Conservation (phyloP, 345 rosid species). For the Erysimum cheiranthoides region DNA sequence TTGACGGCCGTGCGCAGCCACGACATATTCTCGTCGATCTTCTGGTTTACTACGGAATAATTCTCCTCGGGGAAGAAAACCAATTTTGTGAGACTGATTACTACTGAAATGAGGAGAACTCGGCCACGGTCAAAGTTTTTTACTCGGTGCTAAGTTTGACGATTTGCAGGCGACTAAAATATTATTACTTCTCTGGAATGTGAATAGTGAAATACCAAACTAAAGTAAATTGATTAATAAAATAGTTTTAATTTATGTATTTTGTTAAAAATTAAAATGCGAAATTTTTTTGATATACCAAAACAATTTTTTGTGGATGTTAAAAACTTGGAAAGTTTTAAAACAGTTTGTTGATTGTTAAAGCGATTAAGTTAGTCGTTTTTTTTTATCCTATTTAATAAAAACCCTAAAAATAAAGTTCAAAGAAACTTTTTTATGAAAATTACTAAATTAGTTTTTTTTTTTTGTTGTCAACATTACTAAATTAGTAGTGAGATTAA, state of each 20-base stretch:
- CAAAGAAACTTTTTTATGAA: no score
- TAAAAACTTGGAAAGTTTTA: neutral
- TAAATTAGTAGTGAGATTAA: no score
- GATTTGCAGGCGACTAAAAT: conserved; percentile 15
- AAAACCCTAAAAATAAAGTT: no score
- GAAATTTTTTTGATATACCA: no score
- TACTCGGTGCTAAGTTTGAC: conserved; percentile 15
- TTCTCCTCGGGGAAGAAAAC: conserved; percentile 19
- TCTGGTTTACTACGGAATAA: conserved; percentile 11
- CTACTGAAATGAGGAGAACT: conserved; percentile 31
- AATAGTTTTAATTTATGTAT: no score
- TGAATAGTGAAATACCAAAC: no score
- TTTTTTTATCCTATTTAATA: no score
- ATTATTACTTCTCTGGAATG: neutral
- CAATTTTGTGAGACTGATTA: conserved; percentile 21
- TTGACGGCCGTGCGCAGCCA: conserved; percentile 90
- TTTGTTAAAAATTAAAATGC: neutral
- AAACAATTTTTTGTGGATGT: neutral
- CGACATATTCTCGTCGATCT: conserved; percentile 54
- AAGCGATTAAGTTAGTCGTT: neutral
- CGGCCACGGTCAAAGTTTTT: conserved; percentile 32
- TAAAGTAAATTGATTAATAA: no score
- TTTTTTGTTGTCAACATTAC: no score
- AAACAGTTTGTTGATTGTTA: neutral
- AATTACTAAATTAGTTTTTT: no score